Base-by-base conservation (phyloP, 768 basidiomycete genomes). In the Kwoniella sp. region DNA sequence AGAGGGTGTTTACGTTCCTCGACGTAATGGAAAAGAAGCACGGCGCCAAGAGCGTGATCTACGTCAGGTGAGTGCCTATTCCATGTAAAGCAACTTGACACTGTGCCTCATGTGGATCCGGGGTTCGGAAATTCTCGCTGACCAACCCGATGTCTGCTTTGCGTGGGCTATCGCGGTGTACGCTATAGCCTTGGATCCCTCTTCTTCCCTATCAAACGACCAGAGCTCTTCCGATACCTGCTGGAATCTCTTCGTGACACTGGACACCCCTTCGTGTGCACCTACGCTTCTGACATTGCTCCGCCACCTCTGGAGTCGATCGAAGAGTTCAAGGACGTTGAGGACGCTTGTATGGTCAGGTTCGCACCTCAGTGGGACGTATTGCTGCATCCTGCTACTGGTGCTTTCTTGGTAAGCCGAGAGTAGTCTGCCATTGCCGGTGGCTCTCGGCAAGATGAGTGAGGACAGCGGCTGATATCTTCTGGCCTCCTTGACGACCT, bases 281-380 rank as follows among this genome's bases (percentile, higher is more conserved):
- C 70, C 17, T 62, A 71, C 53, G 69, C 73, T 12, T 67, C 70
- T 2, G 58, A 48, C 13, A 23, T 71, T 2, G 53, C 55, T 20
- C 30, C 41, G 12, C 23, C 65, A 5, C 63, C 70, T 29, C 26
- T 51, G 11, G 70, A 67, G 4, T 23, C 71, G 26, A 26, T 63
- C 9, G 62, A 67, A 9, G 55, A 53, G 45, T 31, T 74, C 45
- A 52, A 68, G 15, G 66, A 51, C 20, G 23, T 59, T 51, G 48
- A 50, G n/a, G 41, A 67, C 23, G 58, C 34, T 2, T 62, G 59
- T 26, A 53, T 58, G 26, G 66, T 74, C 37, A 68, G 66, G 22
- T 62, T 71, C 30, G 69, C 73, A 1, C 70, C 69, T 15, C 73
- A 74, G 37, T 69, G 64, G 64, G 61, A 69, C 41, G 70, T 71